These are phyloP conservation scores for Ceratobasidium sp. DNA, from an alignment of 1,284 basidiomycete genomes.

Conservation along the genomic window DNA sequence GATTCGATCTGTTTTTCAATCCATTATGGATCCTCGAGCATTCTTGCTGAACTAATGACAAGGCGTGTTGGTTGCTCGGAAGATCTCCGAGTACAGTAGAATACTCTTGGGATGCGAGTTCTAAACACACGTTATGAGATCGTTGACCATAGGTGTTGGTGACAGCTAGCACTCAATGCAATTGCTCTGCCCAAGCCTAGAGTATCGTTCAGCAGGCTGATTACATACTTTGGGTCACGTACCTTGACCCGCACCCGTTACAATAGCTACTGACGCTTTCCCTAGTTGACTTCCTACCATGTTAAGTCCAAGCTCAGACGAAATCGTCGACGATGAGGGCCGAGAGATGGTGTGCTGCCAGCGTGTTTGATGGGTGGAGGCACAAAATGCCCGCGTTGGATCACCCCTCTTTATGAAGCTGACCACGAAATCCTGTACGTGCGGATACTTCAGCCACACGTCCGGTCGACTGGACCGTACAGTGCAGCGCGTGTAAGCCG, in stretches of 20 bases:
- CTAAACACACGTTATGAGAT: background rate
- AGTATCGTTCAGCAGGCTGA: background rate
- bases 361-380: too few species aligned
- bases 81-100: slow-evolving; percentile 18
- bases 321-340: too few species aligned
- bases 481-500: too few species aligned
- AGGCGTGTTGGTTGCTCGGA: background rate
- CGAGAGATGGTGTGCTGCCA: too few species aligned
- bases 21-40: background rate
- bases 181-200: slow-evolving; percentile 24
- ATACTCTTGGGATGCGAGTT: slow-evolving; percentile 14
- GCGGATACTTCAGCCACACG: too few species aligned
- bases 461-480: too few species aligned
- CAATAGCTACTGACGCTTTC: slow-evolving; percentile 8
- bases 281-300: background rate
- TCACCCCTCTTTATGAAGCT: too few species aligned
- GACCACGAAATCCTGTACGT: too few species aligned
- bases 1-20: background rate
- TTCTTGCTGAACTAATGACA: background rate
- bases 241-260: slow-evolving; percentile 33
- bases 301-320: background rate
- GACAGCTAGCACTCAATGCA: slow-evolving; percentile 25
- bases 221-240: background rate
- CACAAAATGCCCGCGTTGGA: too few species aligned
- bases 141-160: too few species aligned